Evolutionary conservation across 495 filamentous ascomycete genomes (phyloP).

Genomic region (Trichoderma orchidacearum): DNA sequence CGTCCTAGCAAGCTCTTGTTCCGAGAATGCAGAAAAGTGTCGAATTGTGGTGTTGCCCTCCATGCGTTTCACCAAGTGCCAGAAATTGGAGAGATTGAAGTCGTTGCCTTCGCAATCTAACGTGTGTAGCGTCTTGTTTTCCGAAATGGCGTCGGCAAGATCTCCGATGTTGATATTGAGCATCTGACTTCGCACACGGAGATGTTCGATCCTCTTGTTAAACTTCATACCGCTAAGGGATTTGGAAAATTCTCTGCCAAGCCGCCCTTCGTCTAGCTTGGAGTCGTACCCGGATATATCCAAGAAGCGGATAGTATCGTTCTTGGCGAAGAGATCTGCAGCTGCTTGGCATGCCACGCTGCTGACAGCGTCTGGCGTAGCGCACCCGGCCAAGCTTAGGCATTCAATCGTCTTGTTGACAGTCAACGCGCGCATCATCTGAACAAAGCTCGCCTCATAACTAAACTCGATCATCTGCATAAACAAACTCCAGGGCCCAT

Average conservation of each 20-base stretch:
- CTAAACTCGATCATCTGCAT: constrained; percentile 79
- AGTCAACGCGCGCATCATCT: constrained; percentile 57
- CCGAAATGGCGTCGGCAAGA: constrained; percentile 28
- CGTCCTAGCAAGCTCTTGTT: constrained; percentile 5
- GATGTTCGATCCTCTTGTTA: constrained; percentile 60
- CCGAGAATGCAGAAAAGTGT: constrained; percentile 12
- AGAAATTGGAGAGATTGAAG: constrained; percentile 22
- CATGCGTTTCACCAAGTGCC: constrained; percentile 16
- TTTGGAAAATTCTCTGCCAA: constrained; percentile 69
- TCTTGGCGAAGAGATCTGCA: constrained; percentile 62
- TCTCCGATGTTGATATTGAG: constrained; percentile 32
- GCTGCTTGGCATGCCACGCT: constrained; percentile 62
- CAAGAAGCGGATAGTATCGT: constrained; percentile 60
- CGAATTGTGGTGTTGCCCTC: constrained; percentile 12
- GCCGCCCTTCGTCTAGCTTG: constrained; percentile 70
- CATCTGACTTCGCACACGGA: constrained; percentile 56
- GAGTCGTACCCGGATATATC: constrained; percentile 85
- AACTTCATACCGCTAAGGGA: constrained; percentile 62
- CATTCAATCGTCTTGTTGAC: constrained; percentile 59
- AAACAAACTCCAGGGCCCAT: constrained; percentile 55
- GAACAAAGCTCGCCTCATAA: constrained; percentile 60
- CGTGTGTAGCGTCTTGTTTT: constrained; percentile 14
- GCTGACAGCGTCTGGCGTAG: constrained; percentile 65
- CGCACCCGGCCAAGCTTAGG: constrained; percentile 81
- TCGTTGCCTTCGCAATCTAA: constrained; percentile 26